Conservation (phyloP, 768 basidiomycete species). For the Suillus fuscotomentosus region DNA sequence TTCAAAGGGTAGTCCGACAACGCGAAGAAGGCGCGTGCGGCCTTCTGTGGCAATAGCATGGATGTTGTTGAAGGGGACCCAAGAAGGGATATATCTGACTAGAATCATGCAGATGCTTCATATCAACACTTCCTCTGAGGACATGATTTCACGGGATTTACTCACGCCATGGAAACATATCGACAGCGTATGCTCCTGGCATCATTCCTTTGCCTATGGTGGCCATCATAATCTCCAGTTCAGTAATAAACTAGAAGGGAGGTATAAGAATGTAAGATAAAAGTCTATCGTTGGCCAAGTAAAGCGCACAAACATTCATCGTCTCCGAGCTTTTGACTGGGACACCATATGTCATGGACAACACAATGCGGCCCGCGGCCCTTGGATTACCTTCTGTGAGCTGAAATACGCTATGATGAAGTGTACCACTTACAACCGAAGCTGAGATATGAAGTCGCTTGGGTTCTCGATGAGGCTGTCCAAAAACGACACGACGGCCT, state of each 20-base stretch:
- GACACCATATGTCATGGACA: constrained; percentile 9
- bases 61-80: constrained; percentile 16
- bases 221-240: constrained; percentile 4
- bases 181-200: constrained; percentile 8
- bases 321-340: constrained; percentile 1
- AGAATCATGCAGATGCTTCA: neutral
- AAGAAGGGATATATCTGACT: constrained; percentile 20
- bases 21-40: neutral
- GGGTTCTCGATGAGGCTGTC: constrained; percentile 5
- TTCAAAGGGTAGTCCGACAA: constrained; percentile 5
- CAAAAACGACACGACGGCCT: neutral
- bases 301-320: neutral
- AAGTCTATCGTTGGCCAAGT: neutral
- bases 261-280: neutral
- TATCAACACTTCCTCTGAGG: neutral
- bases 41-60: neutral
- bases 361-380: constrained; percentile 2
- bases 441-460: neutral
- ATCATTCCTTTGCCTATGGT: neutral
- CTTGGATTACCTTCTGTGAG: neutral
- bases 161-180: constrained; percentile 4
- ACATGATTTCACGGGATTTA: neutral
- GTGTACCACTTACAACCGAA: constrained; percentile 5
- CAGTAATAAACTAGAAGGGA: constrained; percentile 4
- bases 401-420: neutral